These are phyloP conservation scores for Psilocybe tampanensis DNA, from an alignment of 768 basidiomycete genomes.

Conservation along the genomic window DNA sequence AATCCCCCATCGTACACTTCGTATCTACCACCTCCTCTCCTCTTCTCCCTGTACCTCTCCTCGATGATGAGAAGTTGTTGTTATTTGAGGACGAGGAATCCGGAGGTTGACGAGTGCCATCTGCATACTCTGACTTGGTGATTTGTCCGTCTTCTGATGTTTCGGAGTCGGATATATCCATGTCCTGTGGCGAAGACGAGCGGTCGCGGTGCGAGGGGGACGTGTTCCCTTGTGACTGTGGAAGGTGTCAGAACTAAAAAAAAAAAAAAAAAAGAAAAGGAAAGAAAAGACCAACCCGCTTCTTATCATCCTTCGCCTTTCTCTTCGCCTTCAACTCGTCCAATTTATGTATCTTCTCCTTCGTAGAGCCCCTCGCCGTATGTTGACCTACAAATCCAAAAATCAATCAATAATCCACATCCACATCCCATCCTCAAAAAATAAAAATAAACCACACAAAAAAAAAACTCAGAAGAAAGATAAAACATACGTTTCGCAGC, in stretches of 20 bases:
- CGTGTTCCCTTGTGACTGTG: conserved; percentile 44
- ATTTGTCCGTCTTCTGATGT: conserved; percentile 86
- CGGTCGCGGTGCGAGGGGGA: conserved; percentile 64
- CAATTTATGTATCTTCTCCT: conserved; percentile 77
- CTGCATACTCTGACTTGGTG: conserved; percentile 68
- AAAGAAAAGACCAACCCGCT: conserved; percentile 55
- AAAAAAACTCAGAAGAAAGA: background rate
- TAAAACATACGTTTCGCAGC: conserved; percentile 72
- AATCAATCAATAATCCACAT: no score
- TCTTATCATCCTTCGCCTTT: conserved; percentile 88
- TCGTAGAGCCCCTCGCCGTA: conserved; percentile 69
- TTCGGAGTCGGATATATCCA: conserved; percentile 85
- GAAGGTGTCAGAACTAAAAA: no score
- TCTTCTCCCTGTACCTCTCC: no score
- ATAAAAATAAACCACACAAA: conserved; percentile 8
- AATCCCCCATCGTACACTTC: conserved; percentile 55
- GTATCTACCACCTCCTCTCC: conserved; percentile 45
- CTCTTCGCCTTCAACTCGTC: conserved; percentile 87
- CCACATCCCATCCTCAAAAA: no score
- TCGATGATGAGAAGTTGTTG: no score
- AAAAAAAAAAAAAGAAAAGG: background rate
- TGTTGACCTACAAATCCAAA: conserved; percentile 65
- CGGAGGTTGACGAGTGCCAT: no score
- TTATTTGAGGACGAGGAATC: no score
- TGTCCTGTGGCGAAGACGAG: conserved; percentile 82